phyloP scores from a whole-genome alignment of 2,329 filamentous ascomycete genomes.

The Nannizzia gypsea region DNA sequence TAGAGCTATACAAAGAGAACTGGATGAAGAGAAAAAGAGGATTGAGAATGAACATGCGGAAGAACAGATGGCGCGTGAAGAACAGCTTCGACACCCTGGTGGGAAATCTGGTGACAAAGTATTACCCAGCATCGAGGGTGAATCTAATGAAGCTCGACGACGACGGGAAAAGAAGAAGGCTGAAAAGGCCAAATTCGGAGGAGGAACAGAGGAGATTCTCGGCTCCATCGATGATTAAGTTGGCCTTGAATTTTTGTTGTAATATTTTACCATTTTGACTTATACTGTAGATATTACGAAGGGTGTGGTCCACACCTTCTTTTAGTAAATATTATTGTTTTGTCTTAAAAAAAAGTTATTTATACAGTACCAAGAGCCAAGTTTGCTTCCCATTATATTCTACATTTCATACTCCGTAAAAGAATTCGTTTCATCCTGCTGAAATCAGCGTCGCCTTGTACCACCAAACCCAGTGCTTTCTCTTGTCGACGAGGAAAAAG shows the following conservation, averaged over 20 bases:
- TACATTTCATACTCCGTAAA: not conserved
- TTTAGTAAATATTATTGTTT: not conserved
- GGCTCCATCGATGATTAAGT: conserved; percentile 27
- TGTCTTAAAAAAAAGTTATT: not conserved
- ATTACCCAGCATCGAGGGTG: conserved; percentile 24
- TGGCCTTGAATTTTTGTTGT: too few species aligned
- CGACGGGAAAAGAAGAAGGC: conserved; percentile 22
- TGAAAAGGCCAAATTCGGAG: conserved; percentile 18
- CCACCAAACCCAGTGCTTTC: conserved; percentile 14
- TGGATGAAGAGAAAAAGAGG: conserved; percentile 35
- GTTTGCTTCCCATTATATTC: not conserved
- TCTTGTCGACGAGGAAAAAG: conserved; percentile 6
- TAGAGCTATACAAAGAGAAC: conserved; percentile 28
- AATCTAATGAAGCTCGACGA: conserved; percentile 15
- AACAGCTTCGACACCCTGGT: conserved; percentile 32
- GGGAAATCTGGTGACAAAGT: conserved; percentile 20
- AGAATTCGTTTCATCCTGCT: not conserved
- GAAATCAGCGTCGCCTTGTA: conserved; percentile 9
- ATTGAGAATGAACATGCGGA: conserved; percentile 38
- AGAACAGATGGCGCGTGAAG: conserved; percentile 35
- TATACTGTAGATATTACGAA: not conserved
- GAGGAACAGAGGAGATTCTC: conserved; percentile 32
- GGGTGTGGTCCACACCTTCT: not conserved
- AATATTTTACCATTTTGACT: too few species aligned
- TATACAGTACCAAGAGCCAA: not conserved